phyloP scores from a whole-genome alignment of 805 yeast species.

The Grigorovia jiainica region DNA sequence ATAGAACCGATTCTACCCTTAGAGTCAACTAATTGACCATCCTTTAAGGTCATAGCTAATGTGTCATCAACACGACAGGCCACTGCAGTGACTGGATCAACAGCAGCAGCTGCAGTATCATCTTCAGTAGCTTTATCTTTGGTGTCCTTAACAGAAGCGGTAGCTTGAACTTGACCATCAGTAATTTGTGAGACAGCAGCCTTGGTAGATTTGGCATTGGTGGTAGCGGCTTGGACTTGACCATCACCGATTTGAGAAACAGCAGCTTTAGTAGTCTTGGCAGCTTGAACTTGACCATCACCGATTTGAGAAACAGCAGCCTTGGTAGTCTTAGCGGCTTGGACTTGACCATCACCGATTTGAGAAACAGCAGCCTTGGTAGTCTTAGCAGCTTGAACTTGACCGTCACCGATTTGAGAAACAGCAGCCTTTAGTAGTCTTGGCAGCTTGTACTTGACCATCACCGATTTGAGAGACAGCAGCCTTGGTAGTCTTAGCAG shows the following conservation, averaged over 20 bases:
- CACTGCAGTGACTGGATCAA: slow-evolving; percentile 31
- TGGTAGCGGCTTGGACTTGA: too few relatives aligned
- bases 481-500: slow-evolving; percentile 18
- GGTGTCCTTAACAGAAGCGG: slow-evolving; percentile 32
- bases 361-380: too few relatives aligned
- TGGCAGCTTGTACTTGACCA: slow-evolving; percentile 41
- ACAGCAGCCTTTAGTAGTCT: slow-evolving; percentile 39
- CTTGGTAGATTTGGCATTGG: slow-evolving; percentile 29
- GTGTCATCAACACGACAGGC: slow-evolving; percentile 42
- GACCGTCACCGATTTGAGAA: slow-evolving; percentile 42
- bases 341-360: too few relatives aligned
- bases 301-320: too few relatives aligned
- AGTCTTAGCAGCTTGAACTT: too few relatives aligned
- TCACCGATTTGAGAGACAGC: slow-evolving; percentile 39
- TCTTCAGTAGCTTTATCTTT: slow-evolving; percentile 28
- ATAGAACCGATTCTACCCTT: slow-evolving; percentile 67
- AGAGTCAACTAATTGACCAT: slow-evolving; percentile 45
- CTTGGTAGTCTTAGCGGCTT: too few relatives aligned
- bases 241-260: too few relatives aligned
- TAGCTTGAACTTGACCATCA: slow-evolving; percentile 49
- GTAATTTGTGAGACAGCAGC: slow-evolving; percentile 35
- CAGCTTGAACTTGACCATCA: too few relatives aligned
- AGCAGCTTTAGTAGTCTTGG: too few relatives aligned
- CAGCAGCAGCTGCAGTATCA: slow-evolving; percentile 20
- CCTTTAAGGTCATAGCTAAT: slow-evolving; percentile 46